Evolutionary conservation across 331 rosid genomes (phyloP).

Genomic region (Prunus yedoensis): DNA sequence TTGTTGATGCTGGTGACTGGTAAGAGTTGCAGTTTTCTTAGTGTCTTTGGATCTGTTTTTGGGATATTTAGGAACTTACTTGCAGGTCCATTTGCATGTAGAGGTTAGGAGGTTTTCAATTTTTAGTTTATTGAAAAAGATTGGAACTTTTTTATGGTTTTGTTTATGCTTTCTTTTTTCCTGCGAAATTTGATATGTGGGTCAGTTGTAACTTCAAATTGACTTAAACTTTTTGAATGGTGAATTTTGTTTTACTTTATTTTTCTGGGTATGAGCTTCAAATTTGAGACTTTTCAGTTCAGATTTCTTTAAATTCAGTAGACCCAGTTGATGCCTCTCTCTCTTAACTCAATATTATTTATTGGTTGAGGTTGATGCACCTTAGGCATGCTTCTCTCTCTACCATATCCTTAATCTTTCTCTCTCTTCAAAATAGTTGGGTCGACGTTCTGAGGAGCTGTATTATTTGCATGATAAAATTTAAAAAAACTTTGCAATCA

Average conservation of each 20-base stretch:
- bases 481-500: background rate
- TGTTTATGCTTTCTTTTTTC: background rate
- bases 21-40: background rate
- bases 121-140: background rate
- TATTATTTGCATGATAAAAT: constrained; percentile 14
- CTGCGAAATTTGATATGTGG: constrained; percentile 4
- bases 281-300: constrained; percentile 17
- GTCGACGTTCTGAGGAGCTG: constrained; percentile 19
- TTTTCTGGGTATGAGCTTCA: constrained; percentile 1
- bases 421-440: background rate
- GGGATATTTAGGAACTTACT: background rate
- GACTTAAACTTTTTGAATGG: background rate
- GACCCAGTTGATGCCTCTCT: background rate
- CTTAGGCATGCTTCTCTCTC: constrained; percentile 6
- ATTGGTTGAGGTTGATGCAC: constrained; percentile 26
- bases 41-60: constrained; percentile 1
- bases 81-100: constrained; percentile 15
- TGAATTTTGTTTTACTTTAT: background rate
- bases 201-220: background rate
- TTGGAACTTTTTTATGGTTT: constrained; percentile 10
- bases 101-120: background rate
- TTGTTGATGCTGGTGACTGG: background rate
- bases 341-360: constrained; percentile 12
- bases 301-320: constrained; percentile 1
- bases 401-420: background rate